Evolutionary conservation across 2,329 filamentous ascomycete species (phyloP).

Genomic region (Biscogniauxia sp.): DNA sequence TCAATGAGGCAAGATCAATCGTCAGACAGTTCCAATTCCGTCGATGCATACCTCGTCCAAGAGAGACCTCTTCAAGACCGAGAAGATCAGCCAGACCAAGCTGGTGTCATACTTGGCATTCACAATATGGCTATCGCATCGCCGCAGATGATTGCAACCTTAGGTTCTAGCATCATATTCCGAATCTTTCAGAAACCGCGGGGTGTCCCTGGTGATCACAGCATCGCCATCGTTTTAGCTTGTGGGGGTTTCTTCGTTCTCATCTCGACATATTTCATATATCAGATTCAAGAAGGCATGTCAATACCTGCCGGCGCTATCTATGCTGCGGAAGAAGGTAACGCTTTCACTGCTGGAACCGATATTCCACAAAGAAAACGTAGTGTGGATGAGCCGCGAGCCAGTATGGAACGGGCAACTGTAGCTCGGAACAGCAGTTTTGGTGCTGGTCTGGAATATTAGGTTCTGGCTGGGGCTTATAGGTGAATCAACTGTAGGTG

Average conservation of each 20-base stretch:
- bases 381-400: conserved; percentile 19
- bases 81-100: conserved; percentile 68
- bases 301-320: conserved; percentile 38
- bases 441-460: conserved; percentile 46
- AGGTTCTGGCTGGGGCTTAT: conserved; percentile 4
- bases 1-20: conserved; percentile 19
- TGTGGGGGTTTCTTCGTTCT: conserved; percentile 79
- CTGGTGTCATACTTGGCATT: conserved; percentile 87
- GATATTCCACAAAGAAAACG: not conserved
- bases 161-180: conserved; percentile 83
- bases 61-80: conserved; percentile 44
- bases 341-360: conserved; percentile 27
- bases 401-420: conserved; percentile 43
- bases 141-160: conserved; percentile 85
- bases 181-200: conserved; percentile 82
- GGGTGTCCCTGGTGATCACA: conserved; percentile 79
- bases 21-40: conserved; percentile 10
- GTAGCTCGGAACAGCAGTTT: conserved; percentile 50
- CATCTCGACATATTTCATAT: conserved; percentile 71
- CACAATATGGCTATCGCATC: conserved; percentile 94
- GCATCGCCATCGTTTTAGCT: conserved; percentile 81
- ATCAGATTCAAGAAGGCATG: conserved; percentile 62
- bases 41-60: conserved; percentile 29
- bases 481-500: not conserved
- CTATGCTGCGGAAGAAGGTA: conserved; percentile 43